Evolutionary conservation across 208 protist genomes (phyloP), one percentile per base, ranked within the genome.

Genomic region (Hexamita inflata): DNA sequence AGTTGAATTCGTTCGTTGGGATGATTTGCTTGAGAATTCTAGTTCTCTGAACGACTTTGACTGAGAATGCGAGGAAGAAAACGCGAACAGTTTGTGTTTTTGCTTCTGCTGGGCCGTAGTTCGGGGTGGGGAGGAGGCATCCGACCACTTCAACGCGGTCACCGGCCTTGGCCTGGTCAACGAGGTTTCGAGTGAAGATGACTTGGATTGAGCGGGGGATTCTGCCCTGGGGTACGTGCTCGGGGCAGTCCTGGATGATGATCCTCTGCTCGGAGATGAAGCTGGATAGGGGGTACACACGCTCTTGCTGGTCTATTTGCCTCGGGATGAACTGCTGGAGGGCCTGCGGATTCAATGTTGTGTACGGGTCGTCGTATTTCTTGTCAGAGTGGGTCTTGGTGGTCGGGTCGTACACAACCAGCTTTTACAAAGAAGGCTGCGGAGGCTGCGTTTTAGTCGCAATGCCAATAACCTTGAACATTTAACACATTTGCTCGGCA

Each of bases 391-490:
- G 34, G 30, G 60, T 38, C 34, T 30, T 15, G 26, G 60, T 66
- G 34, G 24, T n/a, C 15, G 60, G 60, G 13, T 66, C 13, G 34
- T 38, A 66, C 60, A 38, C 60, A 66, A 66, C 34, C 13, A 66
- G 60, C 30, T 15, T 66, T 13, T 15, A n/a, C 30, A 66, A 38
- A 19, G 60, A 66, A 15, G 60, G 60, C 60, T 30, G 15, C 15
- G 60, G 60, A 15, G 34, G 15, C 29, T 15, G 13, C 60, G 34
- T 38, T 40, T 38, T n/a, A 66, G 60, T 66, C 60, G 34, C 60
- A 38, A 66, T 66, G 24, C 60, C 60, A 15, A 34, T 38, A n/a
- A 66, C 30, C 60, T 66, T 66, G 60, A 40, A 66, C 24, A 66
- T 15, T 34, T 66, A 30, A 13, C 30, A 38, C 29, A 66, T 15